Evolutionary conservation across 2,329 filamentous ascomycete genomes (phyloP), one percentile per base, ranked within the genome.

Genomic region (Onygenales sp.): DNA sequence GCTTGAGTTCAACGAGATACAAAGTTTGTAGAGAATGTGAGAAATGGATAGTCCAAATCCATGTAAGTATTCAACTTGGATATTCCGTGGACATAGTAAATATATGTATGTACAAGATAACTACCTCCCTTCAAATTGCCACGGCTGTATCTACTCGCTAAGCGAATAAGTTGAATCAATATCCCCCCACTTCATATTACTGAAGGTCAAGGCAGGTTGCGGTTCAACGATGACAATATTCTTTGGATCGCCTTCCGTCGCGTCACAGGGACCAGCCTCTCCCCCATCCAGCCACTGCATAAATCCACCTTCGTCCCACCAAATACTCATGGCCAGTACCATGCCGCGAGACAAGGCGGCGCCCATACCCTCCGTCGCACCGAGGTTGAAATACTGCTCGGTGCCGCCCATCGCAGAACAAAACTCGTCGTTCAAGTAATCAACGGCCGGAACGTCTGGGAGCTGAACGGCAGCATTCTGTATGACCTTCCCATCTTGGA

Each of bases 301-400:
- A 56, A 73, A 77, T 43, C 72, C 72, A 10, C 70, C 62, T 10
- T 73, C 68, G 55, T 80, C 77, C 67, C 77, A 78, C 79, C 79
- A 82, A 56, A 83, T 73, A 61, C 61, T 63, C 70, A 85, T 75
- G 57, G 82, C 80, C 21, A 85, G 73, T 33, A 83, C 81, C 78
- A 84, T 81, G 37, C 80, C 80, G 6, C 72, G 65, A 9, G 65
- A 65, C 33, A 85, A 69, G 14, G 81, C 80, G 1, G 70, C 66
- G 54, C 74, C 76, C 74, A 85, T 80, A 50, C 68, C 67, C 33
- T 70, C 63, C 56, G 82, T 65, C 7, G 81, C 83, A 47, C 82
- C 83, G 39, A 77, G 70, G 8, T 67, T 65, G 42, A 68, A 64
- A 68, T 80, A 84, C 50, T 69, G 65, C 58, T 75, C 66, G 53